Conservation (phyloP, 2,329 filamentous ascomycete genomes). For the Dactylellina cionopaga region DNA sequence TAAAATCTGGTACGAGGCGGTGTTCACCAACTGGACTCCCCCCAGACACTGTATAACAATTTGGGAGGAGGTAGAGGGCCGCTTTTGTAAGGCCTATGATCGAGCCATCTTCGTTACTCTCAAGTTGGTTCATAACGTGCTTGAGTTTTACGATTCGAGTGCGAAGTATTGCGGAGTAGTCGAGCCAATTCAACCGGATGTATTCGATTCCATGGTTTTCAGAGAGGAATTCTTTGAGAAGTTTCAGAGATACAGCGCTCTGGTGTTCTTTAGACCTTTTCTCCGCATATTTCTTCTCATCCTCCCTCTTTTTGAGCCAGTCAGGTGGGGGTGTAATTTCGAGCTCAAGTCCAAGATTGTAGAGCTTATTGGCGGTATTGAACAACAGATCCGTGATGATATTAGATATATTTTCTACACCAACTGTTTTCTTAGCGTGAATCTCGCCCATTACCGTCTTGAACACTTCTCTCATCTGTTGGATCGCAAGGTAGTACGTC, state of each 20-base stretch:
- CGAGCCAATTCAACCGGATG: slow-evolving; percentile 79
- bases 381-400: slow-evolving; percentile 77
- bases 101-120: slow-evolving; percentile 62
- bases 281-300: slow-evolving; percentile 59
- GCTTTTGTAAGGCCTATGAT: slow-evolving; percentile 72
- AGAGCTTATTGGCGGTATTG: slow-evolving; percentile 79
- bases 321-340: slow-evolving; percentile 5
- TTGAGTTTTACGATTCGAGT: slow-evolving; percentile 74
- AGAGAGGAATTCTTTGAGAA: slow-evolving; percentile 64
- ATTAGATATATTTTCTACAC: slow-evolving; percentile 70
- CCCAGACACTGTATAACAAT: slow-evolving; percentile 67
- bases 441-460: slow-evolving; percentile 64
- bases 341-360: slow-evolving; percentile 68
- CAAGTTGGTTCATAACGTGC: slow-evolving; percentile 65
- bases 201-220: slow-evolving; percentile 69
- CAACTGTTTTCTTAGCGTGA: slow-evolving; percentile 72
- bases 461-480: slow-evolving; percentile 71
- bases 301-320: neutral
- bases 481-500: slow-evolving; percentile 54
- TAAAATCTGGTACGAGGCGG: slow-evolving; percentile 22
- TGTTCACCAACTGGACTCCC: slow-evolving; percentile 32
- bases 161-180: slow-evolving; percentile 76
- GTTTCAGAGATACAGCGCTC: slow-evolving; percentile 4
- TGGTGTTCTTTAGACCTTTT: slow-evolving; percentile 58
- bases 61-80: slow-evolving; percentile 73